Evolutionary conservation across 192 early-diverging fungal genomes (phyloP).

Genomic region (Podochytrium sp.): DNA sequence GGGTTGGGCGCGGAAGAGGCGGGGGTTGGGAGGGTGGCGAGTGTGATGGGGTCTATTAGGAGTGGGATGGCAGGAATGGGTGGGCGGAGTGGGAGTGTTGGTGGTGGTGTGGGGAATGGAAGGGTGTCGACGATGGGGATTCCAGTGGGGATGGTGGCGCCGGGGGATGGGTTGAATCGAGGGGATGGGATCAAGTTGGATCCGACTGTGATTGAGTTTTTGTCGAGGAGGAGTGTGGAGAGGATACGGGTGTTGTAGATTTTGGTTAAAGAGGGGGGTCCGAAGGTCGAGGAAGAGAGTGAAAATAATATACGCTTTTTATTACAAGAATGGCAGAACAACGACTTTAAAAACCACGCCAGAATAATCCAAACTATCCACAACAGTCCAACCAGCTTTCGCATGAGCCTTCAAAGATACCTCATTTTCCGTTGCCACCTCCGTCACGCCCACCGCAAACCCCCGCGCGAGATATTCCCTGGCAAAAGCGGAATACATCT

Average conservation of each 20-base stretch:
- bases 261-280: no score
- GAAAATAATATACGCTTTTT: no score
- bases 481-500: constrained; percentile 24
- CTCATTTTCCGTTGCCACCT: neutral
- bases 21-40: neutral
- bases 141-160: neutral
- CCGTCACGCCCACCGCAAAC: neutral
- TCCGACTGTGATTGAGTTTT: constrained; percentile 18
- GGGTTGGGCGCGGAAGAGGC: neutral
- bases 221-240: constrained; percentile 1
- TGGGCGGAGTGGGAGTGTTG: neutral
- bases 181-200: constrained; percentile 18
- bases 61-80: neutral
- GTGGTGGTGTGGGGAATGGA: neutral
- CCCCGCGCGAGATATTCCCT: constrained; percentile 6
- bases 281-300: no score
- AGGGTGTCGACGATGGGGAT: neutral
- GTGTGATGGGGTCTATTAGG: neutral
- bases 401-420: neutral
- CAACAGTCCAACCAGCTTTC: constrained; percentile 13
- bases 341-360: constrained; percentile 17
- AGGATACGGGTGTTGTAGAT: constrained; percentile 12
- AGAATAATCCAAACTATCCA: neutral
- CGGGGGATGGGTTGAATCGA: neutral
- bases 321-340: constrained; percentile 12